Percentiles rank a stretch among this genome's conserved stretches.
Conservation (phyloP, 2,329 filamentous ascomycete species). For the Aspergillus hortae region DNA sequence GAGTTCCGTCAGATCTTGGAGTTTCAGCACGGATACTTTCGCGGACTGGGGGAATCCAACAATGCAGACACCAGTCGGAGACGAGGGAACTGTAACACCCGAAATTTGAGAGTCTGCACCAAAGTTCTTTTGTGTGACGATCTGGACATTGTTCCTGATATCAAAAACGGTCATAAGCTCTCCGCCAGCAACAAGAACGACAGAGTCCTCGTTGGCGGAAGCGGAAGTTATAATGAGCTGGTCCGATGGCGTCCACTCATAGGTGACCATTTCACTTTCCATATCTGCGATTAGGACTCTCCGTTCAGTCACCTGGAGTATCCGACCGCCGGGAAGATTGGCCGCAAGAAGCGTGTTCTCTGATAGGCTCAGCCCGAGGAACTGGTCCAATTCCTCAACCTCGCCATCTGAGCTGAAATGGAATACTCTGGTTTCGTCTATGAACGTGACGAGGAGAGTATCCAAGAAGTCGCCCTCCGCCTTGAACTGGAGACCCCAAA, state of each 20-base stretch:
- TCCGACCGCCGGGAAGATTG: constrained; percentile 59
- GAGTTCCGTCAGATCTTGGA: constrained; percentile 63
- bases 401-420: constrained; percentile 69
- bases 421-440: constrained; percentile 81
- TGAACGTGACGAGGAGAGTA: constrained; percentile 73
- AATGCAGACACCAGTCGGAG: constrained; percentile 64
- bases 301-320: constrained; percentile 73
- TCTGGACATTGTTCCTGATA: constrained; percentile 55
- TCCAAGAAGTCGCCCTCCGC: constrained; percentile 52
- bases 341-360: constrained; percentile 68
- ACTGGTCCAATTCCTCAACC: constrained; percentile 80
- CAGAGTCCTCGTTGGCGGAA: constrained; percentile 66
- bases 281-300: constrained; percentile 61
- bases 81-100: constrained; percentile 71
- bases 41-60: constrained; percentile 87
- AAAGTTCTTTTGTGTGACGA: constrained; percentile 59
- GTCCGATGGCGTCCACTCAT: constrained; percentile 45
- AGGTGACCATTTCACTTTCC: constrained; percentile 44
- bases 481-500: constrained; percentile 65
- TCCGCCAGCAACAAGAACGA: constrained; percentile 74
- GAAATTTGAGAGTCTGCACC: constrained; percentile 72
- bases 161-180: constrained; percentile 67
- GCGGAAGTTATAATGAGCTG: constrained; percentile 67
- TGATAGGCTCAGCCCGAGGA: constrained; percentile 66
- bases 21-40: constrained; percentile 68